Evolutionary conservation across 139 green algal genomes (phyloP).

Genomic region (Raphidocelis subcapitata): DNA sequence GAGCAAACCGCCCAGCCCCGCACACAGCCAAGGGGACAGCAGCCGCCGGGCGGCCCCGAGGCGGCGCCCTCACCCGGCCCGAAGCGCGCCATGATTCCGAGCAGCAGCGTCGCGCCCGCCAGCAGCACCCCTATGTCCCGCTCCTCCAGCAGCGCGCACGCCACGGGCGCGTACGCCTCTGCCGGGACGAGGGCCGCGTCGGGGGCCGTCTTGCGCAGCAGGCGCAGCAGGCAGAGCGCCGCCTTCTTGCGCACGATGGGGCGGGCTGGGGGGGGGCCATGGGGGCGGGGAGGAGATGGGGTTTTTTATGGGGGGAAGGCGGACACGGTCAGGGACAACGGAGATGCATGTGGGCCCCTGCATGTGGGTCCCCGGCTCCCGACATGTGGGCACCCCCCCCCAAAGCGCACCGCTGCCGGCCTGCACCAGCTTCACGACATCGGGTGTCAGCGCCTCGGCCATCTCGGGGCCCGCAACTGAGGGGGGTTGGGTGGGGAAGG

Average conservation of each 20-base stretch:
- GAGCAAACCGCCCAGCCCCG: no score
- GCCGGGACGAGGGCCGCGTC: slow-evolving; percentile 64
- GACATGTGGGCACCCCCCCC: no score
- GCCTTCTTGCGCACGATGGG: slow-evolving; percentile 97
- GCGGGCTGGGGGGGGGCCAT: slow-evolving; percentile 39
- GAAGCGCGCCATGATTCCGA: slow-evolving; percentile 75
- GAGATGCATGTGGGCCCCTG: no score
- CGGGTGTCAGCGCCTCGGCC: slow-evolving; percentile 83
- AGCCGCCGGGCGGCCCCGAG: no score
- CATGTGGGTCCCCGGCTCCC: no score
- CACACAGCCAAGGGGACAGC: no score
- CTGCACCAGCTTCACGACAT: slow-evolving; percentile 92
- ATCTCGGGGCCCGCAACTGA: slow-evolving; percentile 96
- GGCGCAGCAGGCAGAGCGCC: slow-evolving; percentile 89
- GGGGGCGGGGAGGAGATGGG: not conserved
- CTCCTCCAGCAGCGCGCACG: slow-evolving; percentile 88
- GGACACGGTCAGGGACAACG: no score
- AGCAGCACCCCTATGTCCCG: slow-evolving; percentile 88
- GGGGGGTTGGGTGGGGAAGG: no score
- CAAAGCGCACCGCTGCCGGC: slow-evolving; percentile 3
- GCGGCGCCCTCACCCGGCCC: slow-evolving; percentile 26
- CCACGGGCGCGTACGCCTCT: slow-evolving; percentile 48
- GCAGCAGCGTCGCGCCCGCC: slow-evolving; percentile 78
- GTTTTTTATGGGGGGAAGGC: no score
- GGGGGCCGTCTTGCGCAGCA: slow-evolving; percentile 86